These are phyloP conservation scores for Claviceps monticola DNA, from an alignment of 2,329 filamentous ascomycete genomes.

Conservation along the genomic window DNA sequence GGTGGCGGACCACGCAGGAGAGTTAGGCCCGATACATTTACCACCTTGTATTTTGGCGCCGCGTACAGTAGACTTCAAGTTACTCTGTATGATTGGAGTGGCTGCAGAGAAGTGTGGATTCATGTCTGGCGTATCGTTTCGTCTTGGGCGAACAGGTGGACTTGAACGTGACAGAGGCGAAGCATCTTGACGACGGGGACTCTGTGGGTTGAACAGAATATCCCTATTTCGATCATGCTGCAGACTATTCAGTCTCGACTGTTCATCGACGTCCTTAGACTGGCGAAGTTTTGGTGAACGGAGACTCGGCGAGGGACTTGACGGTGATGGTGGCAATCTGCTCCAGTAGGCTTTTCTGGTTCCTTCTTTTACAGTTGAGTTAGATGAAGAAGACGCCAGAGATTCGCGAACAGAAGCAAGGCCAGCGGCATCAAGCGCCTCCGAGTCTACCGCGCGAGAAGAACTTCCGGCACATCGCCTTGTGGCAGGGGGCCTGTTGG, in stretches of 20 bases:
- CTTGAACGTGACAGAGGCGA: conserved; percentile 19
- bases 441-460: conserved; percentile 34
- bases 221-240: neutral
- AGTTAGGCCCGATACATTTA: conserved; percentile 21
- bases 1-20: conserved; percentile 21
- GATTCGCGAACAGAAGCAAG: conserved; percentile 56
- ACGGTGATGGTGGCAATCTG: conserved; percentile 33
- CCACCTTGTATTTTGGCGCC: conserved; percentile 31
- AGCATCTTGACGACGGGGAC: conserved; percentile 13
- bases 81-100: conserved; percentile 48
- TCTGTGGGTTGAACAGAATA: conserved; percentile 22
- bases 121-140: conserved; percentile 52
- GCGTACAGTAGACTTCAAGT: conserved; percentile 21
- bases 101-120: conserved; percentile 39
- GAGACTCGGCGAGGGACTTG: conserved; percentile 48
- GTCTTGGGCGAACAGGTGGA: conserved; percentile 49
- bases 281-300: conserved; percentile 42
- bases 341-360: conserved; percentile 29
- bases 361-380: conserved; percentile 48
- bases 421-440: conserved; percentile 36
- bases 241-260: neutral
- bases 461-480: conserved; percentile 42
- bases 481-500: conserved; percentile 46
- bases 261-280: conserved; percentile 7
- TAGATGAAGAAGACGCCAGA: conserved; percentile 57